Evolutionary conservation across 116 monocot genomes (phyloP).

Genomic region (Posidonia oceanica): DNA sequence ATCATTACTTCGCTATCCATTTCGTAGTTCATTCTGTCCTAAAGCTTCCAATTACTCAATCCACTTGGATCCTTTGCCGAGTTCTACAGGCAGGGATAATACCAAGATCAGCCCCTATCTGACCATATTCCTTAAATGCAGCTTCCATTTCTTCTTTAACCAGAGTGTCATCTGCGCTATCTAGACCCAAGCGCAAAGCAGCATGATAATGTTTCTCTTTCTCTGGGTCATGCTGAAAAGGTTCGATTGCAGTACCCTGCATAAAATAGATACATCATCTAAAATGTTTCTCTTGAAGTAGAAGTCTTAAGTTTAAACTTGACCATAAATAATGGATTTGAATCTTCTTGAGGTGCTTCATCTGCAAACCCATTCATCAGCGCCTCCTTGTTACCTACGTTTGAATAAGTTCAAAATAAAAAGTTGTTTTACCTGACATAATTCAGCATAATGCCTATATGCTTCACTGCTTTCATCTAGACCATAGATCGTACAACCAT

Average conservation of each 20-base stretch:
- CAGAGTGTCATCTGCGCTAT: slow-evolving; percentile 16
- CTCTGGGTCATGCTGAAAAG: slow-evolving; percentile 49
- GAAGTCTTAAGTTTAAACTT: too few relatives aligned
- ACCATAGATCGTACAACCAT: slow-evolving; percentile 63
- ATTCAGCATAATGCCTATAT: slow-evolving; percentile 75
- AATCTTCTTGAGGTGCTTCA: too few relatives aligned
- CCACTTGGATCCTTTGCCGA: slow-evolving; percentile 35
- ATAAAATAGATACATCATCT: background rate
- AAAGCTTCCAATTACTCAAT: slow-evolving; percentile 61
- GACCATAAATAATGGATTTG: too few relatives aligned
- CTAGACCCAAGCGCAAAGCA: slow-evolving; percentile 37
- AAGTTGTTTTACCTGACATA: slow-evolving; percentile 46
- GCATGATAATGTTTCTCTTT: slow-evolving; percentile 49
- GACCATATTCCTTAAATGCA: slow-evolving; percentile 42
- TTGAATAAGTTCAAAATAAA: background rate
- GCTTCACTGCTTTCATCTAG: slow-evolving; percentile 63
- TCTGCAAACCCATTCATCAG: too few relatives aligned
- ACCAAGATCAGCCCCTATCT: slow-evolving; percentile 67
- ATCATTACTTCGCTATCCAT: background rate
- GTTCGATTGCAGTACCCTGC: slow-evolving; percentile 68
- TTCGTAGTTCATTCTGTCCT: slow-evolving; percentile 42
- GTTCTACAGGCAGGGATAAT: slow-evolving; percentile 27
- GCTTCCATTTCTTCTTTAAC: slow-evolving; percentile 59
- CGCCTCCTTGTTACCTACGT: too few relatives aligned
- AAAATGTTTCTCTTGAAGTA: background rate